phyloP scores from a whole-genome alignment of 495 filamentous ascomycete species.

The Penicillium desertorum region DNA sequence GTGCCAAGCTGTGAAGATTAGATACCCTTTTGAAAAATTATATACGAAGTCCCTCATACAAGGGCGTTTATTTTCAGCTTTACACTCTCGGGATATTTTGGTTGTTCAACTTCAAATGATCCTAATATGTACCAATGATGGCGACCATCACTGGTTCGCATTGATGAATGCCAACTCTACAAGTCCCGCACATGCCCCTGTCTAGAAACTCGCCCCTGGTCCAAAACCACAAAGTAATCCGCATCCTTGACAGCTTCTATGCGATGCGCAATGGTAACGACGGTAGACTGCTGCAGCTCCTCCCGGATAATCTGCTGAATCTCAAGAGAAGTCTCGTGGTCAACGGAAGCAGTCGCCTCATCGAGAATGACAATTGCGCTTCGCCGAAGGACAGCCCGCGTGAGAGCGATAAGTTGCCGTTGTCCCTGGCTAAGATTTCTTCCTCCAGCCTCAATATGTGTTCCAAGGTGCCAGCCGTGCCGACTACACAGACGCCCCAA shows the following conservation, averaged over 20 bases:
- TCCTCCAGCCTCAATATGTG: constrained; percentile 57
- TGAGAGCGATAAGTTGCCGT: constrained; percentile 60
- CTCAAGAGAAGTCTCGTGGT: constrained; percentile 70
- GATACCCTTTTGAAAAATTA: constrained; percentile 34
- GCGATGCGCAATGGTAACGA: constrained; percentile 85
- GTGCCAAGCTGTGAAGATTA: constrained; percentile 74
- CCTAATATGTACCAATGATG: constrained; percentile 17
- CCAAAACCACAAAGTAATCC: constrained; percentile 69
- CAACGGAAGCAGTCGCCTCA: constrained; percentile 85
- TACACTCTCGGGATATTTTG: constrained; percentile 57
- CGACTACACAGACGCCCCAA: constrained; percentile 51
- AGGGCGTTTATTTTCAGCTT: constrained; percentile 47
- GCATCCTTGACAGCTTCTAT: constrained; percentile 77
- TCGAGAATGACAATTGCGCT: constrained; percentile 65
- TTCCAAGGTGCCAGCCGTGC: constrained; percentile 55
- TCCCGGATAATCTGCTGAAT: constrained; percentile 75
- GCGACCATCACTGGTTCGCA: neutral
- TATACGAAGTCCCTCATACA: neutral
- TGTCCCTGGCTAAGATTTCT: constrained; percentile 62
- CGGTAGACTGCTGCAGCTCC: constrained; percentile 74
- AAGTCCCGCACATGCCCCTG: constrained; percentile 38
- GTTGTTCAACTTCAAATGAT: constrained; percentile 48
- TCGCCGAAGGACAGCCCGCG: constrained; percentile 57
- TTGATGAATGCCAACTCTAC: constrained; percentile 26
- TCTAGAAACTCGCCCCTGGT: constrained; percentile 55